These are phyloP conservation scores for Neofusicoccum sp. DNA, from an alignment of 2,329 filamentous ascomycete genomes.

Conservation along the genomic window DNA sequence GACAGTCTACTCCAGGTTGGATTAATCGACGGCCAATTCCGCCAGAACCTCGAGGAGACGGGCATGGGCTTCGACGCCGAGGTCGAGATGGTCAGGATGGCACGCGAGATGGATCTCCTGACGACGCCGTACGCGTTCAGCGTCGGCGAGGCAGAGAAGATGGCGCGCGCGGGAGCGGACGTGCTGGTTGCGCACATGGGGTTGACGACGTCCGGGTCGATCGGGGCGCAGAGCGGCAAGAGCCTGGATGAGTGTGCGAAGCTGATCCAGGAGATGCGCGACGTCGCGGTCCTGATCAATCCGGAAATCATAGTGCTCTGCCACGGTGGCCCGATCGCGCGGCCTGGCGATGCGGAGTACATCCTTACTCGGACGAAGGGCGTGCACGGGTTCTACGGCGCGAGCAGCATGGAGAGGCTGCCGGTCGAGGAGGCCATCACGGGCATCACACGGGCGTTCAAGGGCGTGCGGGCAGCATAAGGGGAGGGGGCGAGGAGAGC, in stretches of 20 bases:
- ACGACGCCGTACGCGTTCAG: constrained; percentile 71
- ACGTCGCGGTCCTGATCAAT: constrained; percentile 57
- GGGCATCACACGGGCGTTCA: constrained; percentile 56
- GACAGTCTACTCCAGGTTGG: constrained; percentile 48
- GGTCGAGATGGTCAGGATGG: constrained; percentile 64
- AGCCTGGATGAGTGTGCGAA: constrained; percentile 63
- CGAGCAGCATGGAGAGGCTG: constrained; percentile 67
- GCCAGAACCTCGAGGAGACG: constrained; percentile 67
- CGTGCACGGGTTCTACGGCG: constrained; percentile 70
- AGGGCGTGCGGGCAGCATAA: constrained; percentile 29
- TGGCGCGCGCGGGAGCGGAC: constrained; percentile 65
- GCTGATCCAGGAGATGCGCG: constrained; percentile 62
- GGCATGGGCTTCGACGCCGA: constrained; percentile 68
- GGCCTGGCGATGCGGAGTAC: constrained; percentile 62
- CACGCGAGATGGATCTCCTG: constrained; percentile 59
- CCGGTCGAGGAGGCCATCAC: constrained; percentile 67
- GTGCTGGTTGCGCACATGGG: constrained; percentile 69
- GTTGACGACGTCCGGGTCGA: constrained; percentile 62
- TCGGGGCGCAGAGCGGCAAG: constrained; percentile 62
- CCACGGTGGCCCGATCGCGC: constrained; percentile 67
- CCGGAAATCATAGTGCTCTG: constrained; percentile 65
- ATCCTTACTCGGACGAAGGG: constrained; percentile 60
- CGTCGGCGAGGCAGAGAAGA: constrained; percentile 58
- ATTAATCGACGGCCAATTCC: constrained; percentile 66
- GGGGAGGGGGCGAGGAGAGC: neutral